Evolutionary conservation across 2,329 filamentous ascomycete genomes (phyloP), one percentile per base, ranked within the genome.

Genomic region (Neophaeococcomyces mojaviensis): DNA sequence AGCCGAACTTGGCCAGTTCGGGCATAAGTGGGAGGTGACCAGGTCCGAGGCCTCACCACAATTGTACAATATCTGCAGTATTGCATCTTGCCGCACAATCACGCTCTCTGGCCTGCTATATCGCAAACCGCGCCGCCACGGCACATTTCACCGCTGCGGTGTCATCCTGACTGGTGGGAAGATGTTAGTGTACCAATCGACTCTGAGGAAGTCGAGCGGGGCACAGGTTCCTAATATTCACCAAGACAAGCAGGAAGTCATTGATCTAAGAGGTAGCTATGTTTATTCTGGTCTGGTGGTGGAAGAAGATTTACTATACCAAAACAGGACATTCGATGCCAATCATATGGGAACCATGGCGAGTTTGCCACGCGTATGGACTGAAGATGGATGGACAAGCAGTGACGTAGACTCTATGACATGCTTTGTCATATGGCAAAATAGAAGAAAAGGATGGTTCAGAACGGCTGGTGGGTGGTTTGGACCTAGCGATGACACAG

Each of bases 51-150:
- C 80, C n/a, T 81, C 74, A 1, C 74, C 80, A 1, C 65, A 76
- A 32, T 63, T 84, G n/a, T 83, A 82, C 66, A 80, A 84, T 59
- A 73, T 84, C 65, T 84, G 81, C 59, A 73, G 76, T n/a, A 73
- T 84, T 18, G 72, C 76, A 9, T 72, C 70, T 31, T 84, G 81
- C 58, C 76, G 81, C 34, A 68, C 76, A 15, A 77, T 84, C 44
- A 70, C 70, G 64, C 74, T 82, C 61, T 77, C 77, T 28, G 81
- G 81, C 2, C 64, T 71, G 15, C 67, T 84, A 1, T 84, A 80
- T 61, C 73, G 77, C 42, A 84, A 84, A 56, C 78, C 79, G 1
- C 73, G 78, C 13, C 72, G 78, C 22, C 79, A 79, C 51, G 69
- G 73, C 3, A 77, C 78, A 0, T 84, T 84, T 58, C 71, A 73